Conservation (phyloP, 2,329 filamentous ascomycete species). For the Fusarium sacchari region DNA sequence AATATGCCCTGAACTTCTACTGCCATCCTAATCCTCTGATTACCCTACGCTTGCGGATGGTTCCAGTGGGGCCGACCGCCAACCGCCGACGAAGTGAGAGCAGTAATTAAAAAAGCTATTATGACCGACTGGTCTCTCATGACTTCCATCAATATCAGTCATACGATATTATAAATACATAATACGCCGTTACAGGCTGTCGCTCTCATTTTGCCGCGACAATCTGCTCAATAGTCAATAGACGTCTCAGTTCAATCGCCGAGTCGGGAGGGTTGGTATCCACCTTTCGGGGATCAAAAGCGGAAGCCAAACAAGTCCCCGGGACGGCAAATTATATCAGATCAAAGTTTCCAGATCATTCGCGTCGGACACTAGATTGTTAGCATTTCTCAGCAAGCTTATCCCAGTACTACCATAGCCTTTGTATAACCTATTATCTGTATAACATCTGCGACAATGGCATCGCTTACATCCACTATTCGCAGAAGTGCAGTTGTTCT, state of each 20-base stretch:
- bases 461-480: neutral
- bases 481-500: neutral
- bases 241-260: neutral
- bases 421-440: neutral
- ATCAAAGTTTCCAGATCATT: neutral
- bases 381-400: neutral
- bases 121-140: neutral
- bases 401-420: neutral
- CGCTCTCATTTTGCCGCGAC: neutral
- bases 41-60: neutral
- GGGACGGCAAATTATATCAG: neutral
- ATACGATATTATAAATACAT: neutral
- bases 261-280: neutral
- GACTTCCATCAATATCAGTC: accelerated
- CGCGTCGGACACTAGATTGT: slow-evolving; percentile 2
- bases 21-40: neutral
- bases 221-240: neutral
- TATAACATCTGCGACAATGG: neutral
- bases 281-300: neutral
- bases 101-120: accelerated
- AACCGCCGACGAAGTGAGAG: neutral
- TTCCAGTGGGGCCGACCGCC: neutral
- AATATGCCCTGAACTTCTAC: too few relatives aligned
- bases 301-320: slow-evolving; percentile 14
- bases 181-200: neutral